phyloP scores from a whole-genome alignment of 2,329 filamentous ascomycete species.

The Chrysoporthe deuterocubensis region DNA sequence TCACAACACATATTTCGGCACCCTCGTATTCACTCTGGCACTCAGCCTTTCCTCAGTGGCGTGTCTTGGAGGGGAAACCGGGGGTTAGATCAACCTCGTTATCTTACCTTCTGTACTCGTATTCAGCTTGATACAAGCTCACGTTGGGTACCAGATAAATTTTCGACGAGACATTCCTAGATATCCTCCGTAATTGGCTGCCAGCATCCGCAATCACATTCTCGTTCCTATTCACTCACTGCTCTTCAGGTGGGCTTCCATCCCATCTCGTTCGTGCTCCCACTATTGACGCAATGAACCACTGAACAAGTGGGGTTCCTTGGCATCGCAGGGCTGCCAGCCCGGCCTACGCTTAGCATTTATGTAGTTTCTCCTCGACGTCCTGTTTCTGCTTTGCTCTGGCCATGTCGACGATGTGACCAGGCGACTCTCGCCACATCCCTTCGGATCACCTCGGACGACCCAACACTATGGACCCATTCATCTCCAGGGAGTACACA shows the following conservation, averaged over 20 bases:
- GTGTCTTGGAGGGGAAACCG: constrained; percentile 70
- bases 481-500: constrained; percentile 18
- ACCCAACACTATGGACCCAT: constrained; percentile 13
- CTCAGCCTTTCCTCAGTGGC: constrained; percentile 57
- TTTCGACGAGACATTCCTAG: constrained; percentile 30
- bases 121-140: constrained; percentile 31
- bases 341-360: not conserved
- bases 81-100: constrained; percentile 63
- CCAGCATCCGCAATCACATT: not conserved
- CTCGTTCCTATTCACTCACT: not conserved
- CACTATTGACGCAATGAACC: not conserved
- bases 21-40: constrained; percentile 73
- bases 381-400: not conserved
- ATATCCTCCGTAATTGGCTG: not conserved
- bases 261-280: not conserved
- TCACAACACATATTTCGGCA: constrained; percentile 46
- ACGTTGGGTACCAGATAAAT: constrained; percentile 42
- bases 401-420: not conserved
- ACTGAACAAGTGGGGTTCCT: not conserved
- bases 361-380: not conserved
- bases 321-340: not conserved
- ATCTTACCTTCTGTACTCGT: constrained; percentile 55
- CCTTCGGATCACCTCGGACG: not conserved
- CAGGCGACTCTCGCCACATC: not conserved
- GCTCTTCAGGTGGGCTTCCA: not conserved